A percentile compares a stretch with the other conserved stretches of the same genome.
Evolutionary conservation across 257 asterid species (phyloP).

Genomic region (Nicotiana benthamiana): DNA sequence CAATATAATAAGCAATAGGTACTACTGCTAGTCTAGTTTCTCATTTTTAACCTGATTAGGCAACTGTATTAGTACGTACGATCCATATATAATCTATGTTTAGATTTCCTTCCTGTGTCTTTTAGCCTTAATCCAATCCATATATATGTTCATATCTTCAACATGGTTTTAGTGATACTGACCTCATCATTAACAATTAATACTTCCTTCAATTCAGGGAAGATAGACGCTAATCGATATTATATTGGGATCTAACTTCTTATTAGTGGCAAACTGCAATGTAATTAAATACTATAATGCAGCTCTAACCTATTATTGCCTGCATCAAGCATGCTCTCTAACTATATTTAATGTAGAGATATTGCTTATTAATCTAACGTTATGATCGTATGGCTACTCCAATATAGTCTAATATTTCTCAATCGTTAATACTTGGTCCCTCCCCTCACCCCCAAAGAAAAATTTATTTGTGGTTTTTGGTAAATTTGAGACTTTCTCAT

Average conservation of each 20-base stretch:
- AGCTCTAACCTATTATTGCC: neutral
- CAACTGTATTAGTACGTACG: neutral
- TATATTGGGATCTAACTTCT: neutral
- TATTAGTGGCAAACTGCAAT: neutral
- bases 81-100: conserved; percentile 10
- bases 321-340: neutral
- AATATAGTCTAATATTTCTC: too few relatives aligned
- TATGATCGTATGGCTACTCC: too few relatives aligned
- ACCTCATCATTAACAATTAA: conserved; percentile 3
- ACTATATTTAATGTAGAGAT: too few relatives aligned
- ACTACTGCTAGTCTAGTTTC: neutral
- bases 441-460: too few relatives aligned
- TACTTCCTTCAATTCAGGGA: neutral
- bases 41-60: conserved; percentile 3
- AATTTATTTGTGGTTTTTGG: too few relatives aligned
- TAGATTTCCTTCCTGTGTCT: neutral
- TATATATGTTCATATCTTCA: neutral
- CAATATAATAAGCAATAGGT: neutral
- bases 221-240: conserved; percentile 5
- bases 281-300: neutral
- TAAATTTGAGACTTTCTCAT: too few relatives aligned
- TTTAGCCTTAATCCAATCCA: neutral
- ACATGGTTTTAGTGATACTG: neutral
- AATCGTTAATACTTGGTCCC: too few relatives aligned
- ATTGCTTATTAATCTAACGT: too few relatives aligned